phyloP scores from a whole-genome alignment of 2,329 filamentous ascomycete genomes.

The Sarocladiaceae sp. region DNA sequence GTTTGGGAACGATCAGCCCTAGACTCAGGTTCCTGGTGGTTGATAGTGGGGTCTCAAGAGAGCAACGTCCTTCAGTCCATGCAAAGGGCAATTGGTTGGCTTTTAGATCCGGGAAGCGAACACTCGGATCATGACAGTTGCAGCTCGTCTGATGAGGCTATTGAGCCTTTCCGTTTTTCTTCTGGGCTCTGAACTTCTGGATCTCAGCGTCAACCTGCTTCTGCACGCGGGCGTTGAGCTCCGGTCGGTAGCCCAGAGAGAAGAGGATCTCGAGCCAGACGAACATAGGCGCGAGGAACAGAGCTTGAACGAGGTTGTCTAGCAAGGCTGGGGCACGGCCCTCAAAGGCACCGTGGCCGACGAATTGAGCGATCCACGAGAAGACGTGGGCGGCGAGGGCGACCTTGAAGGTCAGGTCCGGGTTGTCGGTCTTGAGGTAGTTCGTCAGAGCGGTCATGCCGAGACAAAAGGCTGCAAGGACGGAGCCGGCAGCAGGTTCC shows the following conservation, averaged over 20 bases:
- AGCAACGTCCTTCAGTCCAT: no score
- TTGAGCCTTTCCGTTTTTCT: conserved; percentile 48
- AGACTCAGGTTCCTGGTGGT: no score
- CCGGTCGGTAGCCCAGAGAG: conserved; percentile 79
- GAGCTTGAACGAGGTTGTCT: conserved; percentile 84
- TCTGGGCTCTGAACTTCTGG: conserved; percentile 60
- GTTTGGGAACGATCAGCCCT: no score
- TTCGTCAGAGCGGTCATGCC: conserved; percentile 69
- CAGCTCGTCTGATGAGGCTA: conserved; percentile 19
- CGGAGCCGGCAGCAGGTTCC: conserved; percentile 83
- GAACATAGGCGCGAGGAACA: conserved; percentile 91
- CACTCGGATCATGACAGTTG: no score
- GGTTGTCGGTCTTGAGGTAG: conserved; percentile 57
- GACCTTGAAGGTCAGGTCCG: conserved; percentile 41
- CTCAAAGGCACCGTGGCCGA: conserved; percentile 88
- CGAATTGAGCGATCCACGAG: conserved; percentile 82
- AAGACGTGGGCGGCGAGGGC: conserved; percentile 64
- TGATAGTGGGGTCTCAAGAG: no score
- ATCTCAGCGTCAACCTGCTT: conserved; percentile 71
- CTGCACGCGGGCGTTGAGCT: conserved; percentile 75
- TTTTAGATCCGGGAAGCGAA: no score
- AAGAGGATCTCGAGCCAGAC: conserved; percentile 96
- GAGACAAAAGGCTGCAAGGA: conserved; percentile 70
- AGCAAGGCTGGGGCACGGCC: conserved; percentile 80
- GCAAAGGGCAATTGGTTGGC: no score